These are phyloP conservation scores for Rhexocercosporidium sp. DNA, from an alignment of 2,329 filamentous ascomycete species.

Conservation along the genomic window DNA sequence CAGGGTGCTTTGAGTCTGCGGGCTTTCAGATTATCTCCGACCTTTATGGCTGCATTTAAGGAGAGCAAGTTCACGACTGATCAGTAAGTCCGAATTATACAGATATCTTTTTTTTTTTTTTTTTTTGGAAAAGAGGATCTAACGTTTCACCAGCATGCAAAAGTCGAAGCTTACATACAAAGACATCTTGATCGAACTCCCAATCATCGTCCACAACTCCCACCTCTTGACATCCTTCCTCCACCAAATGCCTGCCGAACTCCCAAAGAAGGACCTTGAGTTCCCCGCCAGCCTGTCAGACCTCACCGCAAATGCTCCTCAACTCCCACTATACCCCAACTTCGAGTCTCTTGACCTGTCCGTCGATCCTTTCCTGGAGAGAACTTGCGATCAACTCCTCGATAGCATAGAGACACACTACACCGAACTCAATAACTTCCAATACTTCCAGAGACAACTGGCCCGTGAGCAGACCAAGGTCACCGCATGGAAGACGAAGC, in stretches of 20 bases:
- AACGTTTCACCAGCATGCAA: slow-evolving; percentile 69
- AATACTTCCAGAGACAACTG: slow-evolving; percentile 93
- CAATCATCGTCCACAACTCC: slow-evolving; percentile 91
- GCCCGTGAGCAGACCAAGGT: slow-evolving; percentile 97
- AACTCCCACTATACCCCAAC: slow-evolving; percentile 79
- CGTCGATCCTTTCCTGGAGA: slow-evolving; percentile 97
- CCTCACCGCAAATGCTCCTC: slow-evolving; percentile 68
- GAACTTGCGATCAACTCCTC: slow-evolving; percentile 94
- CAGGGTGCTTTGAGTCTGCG: slow-evolving; percentile 89
- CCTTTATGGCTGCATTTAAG: slow-evolving; percentile 91
- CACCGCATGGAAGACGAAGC: slow-evolving; percentile 93
- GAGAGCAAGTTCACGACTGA: slow-evolving; percentile 97
- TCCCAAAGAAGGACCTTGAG: slow-evolving; percentile 69
- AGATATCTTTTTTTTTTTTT: no score
- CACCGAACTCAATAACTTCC: slow-evolving; percentile 98
- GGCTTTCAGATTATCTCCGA: slow-evolving; percentile 86
- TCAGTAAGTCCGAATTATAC: slow-evolving; percentile 64
- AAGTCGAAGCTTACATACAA: slow-evolving; percentile 93
- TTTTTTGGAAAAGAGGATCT: slow-evolving; percentile 10
- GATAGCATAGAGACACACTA: slow-evolving; percentile 98
- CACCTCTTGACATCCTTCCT: slow-evolving; percentile 95
- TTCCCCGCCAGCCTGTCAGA: slow-evolving; percentile 81
- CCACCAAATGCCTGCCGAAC: slow-evolving; percentile 81
- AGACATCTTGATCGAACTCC: slow-evolving; percentile 90
- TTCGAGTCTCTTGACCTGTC: slow-evolving; percentile 85